Base-by-base conservation (phyloP, 1,139 yeast genomes). In the Blastobotrys raffinosifermentans region DNA sequence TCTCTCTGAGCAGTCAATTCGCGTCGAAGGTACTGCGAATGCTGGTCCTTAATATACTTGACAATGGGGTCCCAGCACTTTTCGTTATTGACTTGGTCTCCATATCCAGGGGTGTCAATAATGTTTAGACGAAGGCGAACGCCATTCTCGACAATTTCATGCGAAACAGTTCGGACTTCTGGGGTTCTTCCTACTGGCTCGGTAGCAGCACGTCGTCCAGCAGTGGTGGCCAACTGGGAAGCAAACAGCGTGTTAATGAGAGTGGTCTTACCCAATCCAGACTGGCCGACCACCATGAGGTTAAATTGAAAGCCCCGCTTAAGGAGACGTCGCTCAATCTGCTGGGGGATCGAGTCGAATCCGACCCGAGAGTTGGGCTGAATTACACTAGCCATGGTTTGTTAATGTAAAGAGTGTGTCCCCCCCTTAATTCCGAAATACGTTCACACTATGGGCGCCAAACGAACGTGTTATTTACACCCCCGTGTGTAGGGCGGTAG, bases 1-100 rank as follows among this genome's bases (percentile, higher is more conserved):
- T 89, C 97, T 63, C 98, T 80, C 57, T 85, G 89, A 4, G 98
- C 97, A 23, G 96, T 91, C 61, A 91, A 79, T 66, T 91, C 98
- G 63, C 85, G 85, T 65, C 97, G 81, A 60, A 91, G 73, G 61
- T 84, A 91, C 55, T 81, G 83, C 22, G 94, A 83, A 63, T 91
- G 95, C 67, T 91, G 98, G 62, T 91, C 98, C 67, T 89, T 87
- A 60, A 91, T 86, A 64, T 89, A 89, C 65, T 86, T 87, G 51
- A 89, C 81, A 51, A 91, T 80, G 32, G 96, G 96, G 53, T 91
- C 97, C 97, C 97, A 91, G 57, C 70, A 91, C 63, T 83, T 82
- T 55, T 87, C 95, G 64, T 91, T 91, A 66, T 91, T 86, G 53
- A 91, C 82, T 64, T 85, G 95, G 66, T 91, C 98, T 27, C 96